Evolutionary conservation across 495 filamentous ascomycete species (phyloP).

Genomic region (Penicillium goetzii): DNA sequence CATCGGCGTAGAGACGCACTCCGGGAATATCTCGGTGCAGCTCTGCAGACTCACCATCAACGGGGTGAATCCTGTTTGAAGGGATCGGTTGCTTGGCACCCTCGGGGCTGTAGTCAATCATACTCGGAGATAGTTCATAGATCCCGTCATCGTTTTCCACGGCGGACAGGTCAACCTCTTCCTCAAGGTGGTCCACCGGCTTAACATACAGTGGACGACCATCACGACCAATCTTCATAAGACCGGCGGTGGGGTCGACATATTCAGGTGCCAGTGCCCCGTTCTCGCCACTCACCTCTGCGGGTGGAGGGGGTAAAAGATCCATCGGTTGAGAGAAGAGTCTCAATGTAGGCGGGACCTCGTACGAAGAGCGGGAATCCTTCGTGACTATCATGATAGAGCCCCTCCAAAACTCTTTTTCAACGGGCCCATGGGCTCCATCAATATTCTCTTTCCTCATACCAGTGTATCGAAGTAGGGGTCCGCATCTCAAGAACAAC

Average conservation of each 20-base stretch:
- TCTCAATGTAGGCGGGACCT: constrained; percentile 73
- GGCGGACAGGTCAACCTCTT: constrained; percentile 71
- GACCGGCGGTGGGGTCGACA: constrained; percentile 84
- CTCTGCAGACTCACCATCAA: constrained; percentile 74
- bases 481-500: constrained; percentile 86
- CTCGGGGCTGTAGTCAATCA: constrained; percentile 46
- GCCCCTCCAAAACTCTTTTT: constrained; percentile 87
- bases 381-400: constrained; percentile 91
- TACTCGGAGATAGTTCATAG: constrained; percentile 63
- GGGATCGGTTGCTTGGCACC: constrained; percentile 44
- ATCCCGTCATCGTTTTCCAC: constrained; percentile 80
- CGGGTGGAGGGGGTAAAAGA: constrained; percentile 78
- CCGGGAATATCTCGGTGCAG: constrained; percentile 79
- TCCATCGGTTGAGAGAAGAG: constrained; percentile 87
- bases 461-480: constrained; percentile 87
- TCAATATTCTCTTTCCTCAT: constrained; percentile 52
- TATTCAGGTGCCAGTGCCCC: constrained; percentile 74
- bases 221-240: constrained; percentile 78
- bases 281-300: constrained; percentile 63
- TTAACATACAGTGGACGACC: constrained; percentile 82
- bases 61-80: constrained; percentile 44
- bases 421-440: constrained; percentile 42
- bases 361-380: constrained; percentile 79
- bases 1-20: constrained; percentile 80
- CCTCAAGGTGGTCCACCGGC: constrained; percentile 79